Evolutionary conservation across 2,329 filamentous ascomycete genomes (phyloP).

Genomic region (Fusarium sp.): DNA sequence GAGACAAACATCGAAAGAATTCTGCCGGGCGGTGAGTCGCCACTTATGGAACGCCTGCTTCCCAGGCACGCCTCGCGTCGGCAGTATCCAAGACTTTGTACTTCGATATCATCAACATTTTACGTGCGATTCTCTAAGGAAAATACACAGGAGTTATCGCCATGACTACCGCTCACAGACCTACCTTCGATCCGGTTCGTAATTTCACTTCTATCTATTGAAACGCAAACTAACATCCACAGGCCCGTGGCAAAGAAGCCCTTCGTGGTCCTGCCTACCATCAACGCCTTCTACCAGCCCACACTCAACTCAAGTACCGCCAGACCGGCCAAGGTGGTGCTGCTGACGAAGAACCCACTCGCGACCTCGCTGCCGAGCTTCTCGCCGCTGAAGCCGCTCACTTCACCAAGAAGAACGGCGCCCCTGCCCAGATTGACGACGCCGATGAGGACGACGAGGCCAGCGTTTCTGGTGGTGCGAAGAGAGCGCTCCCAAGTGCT

Average conservation of each 20-base stretch:
- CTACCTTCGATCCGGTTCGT: conserved; percentile 93
- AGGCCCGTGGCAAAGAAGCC: conserved; percentile 95
- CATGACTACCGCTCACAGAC: conserved; percentile 82
- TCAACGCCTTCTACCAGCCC: conserved; percentile 92
- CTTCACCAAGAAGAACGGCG: conserved; percentile 84
- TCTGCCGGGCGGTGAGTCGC: conserved; percentile 66
- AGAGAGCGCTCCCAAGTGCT: conserved; percentile 66
- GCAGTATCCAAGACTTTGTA: conserved; percentile 6
- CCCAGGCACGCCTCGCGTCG: conserved; percentile 17
- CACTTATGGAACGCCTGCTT: conserved; percentile 21
- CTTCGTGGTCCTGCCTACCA: conserved; percentile 95
- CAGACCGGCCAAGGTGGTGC: conserved; percentile 89
- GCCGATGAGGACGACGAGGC: conserved; percentile 64
- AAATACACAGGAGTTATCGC: conserved; percentile 24
- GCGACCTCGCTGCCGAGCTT: conserved; percentile 91
- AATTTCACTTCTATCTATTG: conserved; percentile 1
- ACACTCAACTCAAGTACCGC: conserved; percentile 92
- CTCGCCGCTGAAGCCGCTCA: conserved; percentile 90
- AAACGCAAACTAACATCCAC: conserved; percentile 47
- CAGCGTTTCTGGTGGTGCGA: conserved; percentile 62
- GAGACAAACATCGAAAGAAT: conserved; percentile 52
- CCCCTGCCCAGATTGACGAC: conserved; percentile 62
- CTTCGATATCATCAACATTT: neutral
- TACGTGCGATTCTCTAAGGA: conserved; percentile 9
- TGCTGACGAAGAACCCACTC: conserved; percentile 75